Evolutionary conservation across 169 alveolate genomes (phyloP).

Genomic region (Sarcocystis neurona): DNA sequence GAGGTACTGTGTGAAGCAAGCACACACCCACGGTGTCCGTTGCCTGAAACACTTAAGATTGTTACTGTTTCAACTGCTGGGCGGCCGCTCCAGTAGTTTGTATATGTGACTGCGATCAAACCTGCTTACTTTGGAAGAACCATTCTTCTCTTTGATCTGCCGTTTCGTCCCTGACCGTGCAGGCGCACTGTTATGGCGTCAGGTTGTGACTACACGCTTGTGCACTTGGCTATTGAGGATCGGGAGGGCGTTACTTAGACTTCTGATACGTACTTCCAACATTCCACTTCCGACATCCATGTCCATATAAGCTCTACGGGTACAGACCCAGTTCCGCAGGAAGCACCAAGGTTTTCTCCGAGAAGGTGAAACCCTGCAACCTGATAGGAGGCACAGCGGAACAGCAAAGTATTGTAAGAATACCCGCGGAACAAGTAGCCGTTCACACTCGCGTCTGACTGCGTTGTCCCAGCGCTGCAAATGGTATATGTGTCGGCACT

Average conservation of each 20-base stretch:
- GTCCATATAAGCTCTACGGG: background rate
- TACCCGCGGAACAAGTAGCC: background rate
- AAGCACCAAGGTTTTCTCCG: background rate
- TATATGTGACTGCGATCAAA: too few species aligned
- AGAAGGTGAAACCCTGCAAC: background rate
- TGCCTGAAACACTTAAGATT: too few species aligned
- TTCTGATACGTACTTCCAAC: background rate
- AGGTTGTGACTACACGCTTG: background rate
- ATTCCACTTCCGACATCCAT: background rate
- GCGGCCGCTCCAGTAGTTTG: too few species aligned
- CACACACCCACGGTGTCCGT: too few species aligned
- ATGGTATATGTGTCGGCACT: background rate
- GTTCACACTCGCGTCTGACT: background rate
- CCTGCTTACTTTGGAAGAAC: too few species aligned
- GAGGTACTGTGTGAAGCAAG: too few species aligned
- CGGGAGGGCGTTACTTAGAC: background rate
- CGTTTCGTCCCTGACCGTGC: background rate
- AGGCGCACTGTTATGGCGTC: background rate
- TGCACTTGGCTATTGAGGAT: background rate
- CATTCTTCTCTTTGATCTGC: too few species aligned
- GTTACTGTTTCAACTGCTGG: too few species aligned
- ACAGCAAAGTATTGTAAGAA: background rate
- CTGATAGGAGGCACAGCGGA: background rate
- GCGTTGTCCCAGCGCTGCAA: background rate
- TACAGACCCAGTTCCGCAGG: background rate